Evolutionary conservation across 2,329 filamentous ascomycete species (phyloP).

Genomic region (Metarhizium humberi): DNA sequence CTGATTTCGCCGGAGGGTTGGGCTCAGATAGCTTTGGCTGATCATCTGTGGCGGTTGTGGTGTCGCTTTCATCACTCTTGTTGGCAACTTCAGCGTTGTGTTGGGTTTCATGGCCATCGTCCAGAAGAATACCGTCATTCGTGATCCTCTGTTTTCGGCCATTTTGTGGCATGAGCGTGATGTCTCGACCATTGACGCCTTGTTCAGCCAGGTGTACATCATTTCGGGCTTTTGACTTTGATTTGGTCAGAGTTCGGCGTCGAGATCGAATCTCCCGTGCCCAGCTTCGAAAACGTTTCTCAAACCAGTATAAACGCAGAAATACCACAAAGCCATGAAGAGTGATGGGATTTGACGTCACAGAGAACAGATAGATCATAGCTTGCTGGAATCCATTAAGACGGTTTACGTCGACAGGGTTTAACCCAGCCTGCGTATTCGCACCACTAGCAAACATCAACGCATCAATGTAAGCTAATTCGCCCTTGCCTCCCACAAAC

Average conservation of each 20-base stretch:
- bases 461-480: constrained; percentile 73
- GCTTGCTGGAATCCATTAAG: constrained; percentile 66
- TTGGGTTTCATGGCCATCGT: constrained; percentile 26
- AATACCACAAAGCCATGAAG: constrained; percentile 84
- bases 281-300: constrained; percentile 85
- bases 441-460: constrained; percentile 80
- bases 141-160: constrained; percentile 46
- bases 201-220: constrained; percentile 43
- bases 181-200: constrained; percentile 57
- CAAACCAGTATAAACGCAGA: constrained; percentile 93
- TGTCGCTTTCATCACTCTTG: constrained; percentile 29
- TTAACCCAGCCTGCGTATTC: constrained; percentile 87
- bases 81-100: constrained; percentile 9
- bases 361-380: constrained; percentile 60
- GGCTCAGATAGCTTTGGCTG: constrained; percentile 1
- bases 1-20: constrained; percentile 2
- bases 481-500: constrained; percentile 47
- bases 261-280: constrained; percentile 61
- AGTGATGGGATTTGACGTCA: constrained; percentile 73
- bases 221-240: constrained; percentile 40
- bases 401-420: constrained; percentile 62
- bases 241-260: constrained; percentile 54
- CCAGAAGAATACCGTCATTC: constrained; percentile 49
- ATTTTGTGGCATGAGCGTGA: constrained; percentile 54
- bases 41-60: constrained; percentile 19